Base-by-base conservation (phyloP, 208 protist genomes). In the Strigomonas culicis region DNA sequence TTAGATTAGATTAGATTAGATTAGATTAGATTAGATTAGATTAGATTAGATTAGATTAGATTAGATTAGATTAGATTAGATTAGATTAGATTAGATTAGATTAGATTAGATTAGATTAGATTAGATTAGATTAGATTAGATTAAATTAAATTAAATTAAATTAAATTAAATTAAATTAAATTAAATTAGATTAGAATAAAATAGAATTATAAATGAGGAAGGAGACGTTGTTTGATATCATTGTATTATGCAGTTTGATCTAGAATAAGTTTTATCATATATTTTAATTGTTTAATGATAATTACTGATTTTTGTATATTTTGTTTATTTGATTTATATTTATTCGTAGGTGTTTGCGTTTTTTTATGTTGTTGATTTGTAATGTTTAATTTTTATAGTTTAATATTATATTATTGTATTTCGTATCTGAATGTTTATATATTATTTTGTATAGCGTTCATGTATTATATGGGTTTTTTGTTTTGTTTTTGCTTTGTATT, bases 391-490 rank as follows among this genome's bases (percentile, higher is more conserved):
- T 78, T 78, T 85, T 81, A 78, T 83, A 72, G 77, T 73, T 61
- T 79, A 68, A 80, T 85, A 72, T 50, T 86, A 72, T 88, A 82
- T 82, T 93, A 87, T 77, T 74, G 79, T 84, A 83, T 93, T 66
- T 84, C 79, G 60, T 83, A 93, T 87, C 76, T 90, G 75, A 82
- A 84, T 88, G 72, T 84, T 66, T 85, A 86, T 78, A 77, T 82
- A 73, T 82, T 88, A 80, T 83, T 86, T 93, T 77, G 74, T 81
- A 83, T 93, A 59, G 74, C 73, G 58, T 81, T 90, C 84, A 84
- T 84, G 79, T 77, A 87, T 79, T 84, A 93, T 86, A 81, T 86
- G 77, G 67, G 70, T 41, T 87, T 87, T 86, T 75, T 87, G 72
- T 80, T 87, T 84, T 77, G 74, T 68, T 82, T 90, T 86, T 90